These are phyloP conservation scores for Hibiscus tridactylites DNA, from an alignment of 345 rosid species.

Conservation along the genomic window DNA sequence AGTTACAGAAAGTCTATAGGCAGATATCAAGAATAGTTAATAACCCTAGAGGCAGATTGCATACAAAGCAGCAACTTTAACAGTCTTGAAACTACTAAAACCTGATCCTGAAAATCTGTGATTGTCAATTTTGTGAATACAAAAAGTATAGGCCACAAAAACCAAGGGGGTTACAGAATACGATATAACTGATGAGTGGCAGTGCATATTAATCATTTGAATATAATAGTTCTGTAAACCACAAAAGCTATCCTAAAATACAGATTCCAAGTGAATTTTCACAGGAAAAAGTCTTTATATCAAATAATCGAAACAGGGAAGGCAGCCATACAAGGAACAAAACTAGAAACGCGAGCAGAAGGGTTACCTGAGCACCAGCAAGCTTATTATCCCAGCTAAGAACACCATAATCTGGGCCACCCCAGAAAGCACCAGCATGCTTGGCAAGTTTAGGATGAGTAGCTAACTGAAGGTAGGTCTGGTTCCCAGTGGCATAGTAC, in stretches of 20 bases:
- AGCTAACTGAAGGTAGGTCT: slow-evolving; percentile 64
- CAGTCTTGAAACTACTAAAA: not conserved
- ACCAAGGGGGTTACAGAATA: not conserved
- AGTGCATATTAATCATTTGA: not conserved
- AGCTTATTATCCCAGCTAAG: slow-evolving; percentile 99
- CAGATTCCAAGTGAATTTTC: not conserved
- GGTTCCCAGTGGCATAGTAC: slow-evolving; percentile 87
- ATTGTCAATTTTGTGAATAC: not conserved
- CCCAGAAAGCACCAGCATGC: slow-evolving; percentile 96
- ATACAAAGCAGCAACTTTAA: not conserved
- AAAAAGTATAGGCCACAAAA: not conserved
- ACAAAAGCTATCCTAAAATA: not conserved
- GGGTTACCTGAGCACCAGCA: slow-evolving; percentile 80
- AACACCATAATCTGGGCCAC: slow-evolving; percentile 78
- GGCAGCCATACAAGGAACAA: slow-evolving; percentile 1
- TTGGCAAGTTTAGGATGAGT: slow-evolving; percentile 63
- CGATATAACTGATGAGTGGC: not conserved
- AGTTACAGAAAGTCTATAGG: not conserved
- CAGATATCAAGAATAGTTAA: not conserved
- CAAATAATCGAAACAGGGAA: not conserved
- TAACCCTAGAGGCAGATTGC: not conserved
- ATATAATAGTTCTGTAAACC: not conserved
- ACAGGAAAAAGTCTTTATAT: not conserved
- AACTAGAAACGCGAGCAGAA: not conserved
- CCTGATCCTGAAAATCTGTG: not conserved